Evolutionary conservation across 2,329 filamentous ascomycete species (phyloP).

Genomic region (Pseudocercospora eumusae): DNA sequence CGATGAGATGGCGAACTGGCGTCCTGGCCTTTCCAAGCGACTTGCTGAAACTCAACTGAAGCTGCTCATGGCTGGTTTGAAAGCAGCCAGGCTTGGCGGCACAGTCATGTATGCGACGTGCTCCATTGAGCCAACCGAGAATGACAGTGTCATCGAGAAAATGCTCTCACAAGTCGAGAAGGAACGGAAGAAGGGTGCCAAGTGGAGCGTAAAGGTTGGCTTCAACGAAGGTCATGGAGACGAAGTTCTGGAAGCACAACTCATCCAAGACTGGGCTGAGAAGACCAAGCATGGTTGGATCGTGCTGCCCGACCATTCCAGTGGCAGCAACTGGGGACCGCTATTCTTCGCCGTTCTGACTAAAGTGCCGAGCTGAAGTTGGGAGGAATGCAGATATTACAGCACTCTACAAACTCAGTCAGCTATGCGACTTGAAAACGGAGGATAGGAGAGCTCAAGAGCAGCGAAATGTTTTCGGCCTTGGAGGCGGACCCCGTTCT

Average conservation of each 20-base stretch:
- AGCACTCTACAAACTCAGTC: not conserved
- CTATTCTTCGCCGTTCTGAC: slow-evolving; percentile 45
- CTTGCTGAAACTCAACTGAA: slow-evolving; percentile 41
- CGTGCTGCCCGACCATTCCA: slow-evolving; percentile 45
- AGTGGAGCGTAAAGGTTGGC: slow-evolving; percentile 40
- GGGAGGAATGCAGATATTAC: not conserved
- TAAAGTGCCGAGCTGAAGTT: slow-evolving; percentile 33
- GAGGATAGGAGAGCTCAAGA: too few relatives aligned
- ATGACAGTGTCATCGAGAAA: slow-evolving; percentile 46
- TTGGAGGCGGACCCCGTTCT: too few relatives aligned
- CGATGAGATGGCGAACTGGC: slow-evolving; percentile 45
- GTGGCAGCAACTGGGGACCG: slow-evolving; percentile 43
- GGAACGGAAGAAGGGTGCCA: slow-evolving; percentile 42
- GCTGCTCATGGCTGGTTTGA: slow-evolving; percentile 43
- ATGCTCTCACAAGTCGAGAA: slow-evolving; percentile 40
- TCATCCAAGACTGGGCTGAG: slow-evolving; percentile 34
- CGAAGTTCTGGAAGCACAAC: slow-evolving; percentile 22
- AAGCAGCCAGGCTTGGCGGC: slow-evolving; percentile 41
- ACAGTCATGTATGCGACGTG: slow-evolving; percentile 47
- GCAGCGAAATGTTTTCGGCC: too few relatives aligned
- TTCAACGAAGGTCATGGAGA: slow-evolving; percentile 25
- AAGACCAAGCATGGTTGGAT: slow-evolving; percentile 45
- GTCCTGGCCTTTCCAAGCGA: slow-evolving; percentile 41
- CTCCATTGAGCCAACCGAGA: slow-evolving; percentile 45
- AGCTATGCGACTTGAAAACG: too few relatives aligned